Percentiles rank a stretch among this genome's conserved stretches.
phyloP scores from a whole-genome alignment of 345 rosid species.

The Erucastrum elatum region DNA sequence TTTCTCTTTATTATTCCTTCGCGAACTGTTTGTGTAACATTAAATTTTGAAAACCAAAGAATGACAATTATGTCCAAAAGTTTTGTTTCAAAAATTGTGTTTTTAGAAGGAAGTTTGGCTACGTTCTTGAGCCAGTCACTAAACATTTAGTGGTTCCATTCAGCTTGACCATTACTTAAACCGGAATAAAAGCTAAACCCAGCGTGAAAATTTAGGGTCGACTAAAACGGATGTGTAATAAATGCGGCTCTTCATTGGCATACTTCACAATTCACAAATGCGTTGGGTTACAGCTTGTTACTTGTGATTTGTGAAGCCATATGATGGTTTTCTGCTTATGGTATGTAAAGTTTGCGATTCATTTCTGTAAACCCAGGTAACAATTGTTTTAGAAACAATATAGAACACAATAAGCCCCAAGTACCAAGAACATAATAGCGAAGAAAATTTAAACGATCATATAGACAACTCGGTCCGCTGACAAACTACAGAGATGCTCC shows the following conservation, averaged over 20 bases:
- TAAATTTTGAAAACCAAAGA: neutral
- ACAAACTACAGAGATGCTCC: no score
- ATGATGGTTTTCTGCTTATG: no score
- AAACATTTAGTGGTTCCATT: neutral
- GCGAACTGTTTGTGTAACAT: neutral
- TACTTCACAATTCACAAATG: no score
- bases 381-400: neutral
- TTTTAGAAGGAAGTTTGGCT: neutral
- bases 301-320: no score
- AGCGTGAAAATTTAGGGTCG: neutral
- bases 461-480: no score
- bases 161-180: neutral
- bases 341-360: neutral
- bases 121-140: neutral
- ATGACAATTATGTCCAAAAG: conserved; percentile 14
- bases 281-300: no score
- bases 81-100: conserved; percentile 27
- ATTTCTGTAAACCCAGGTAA: neutral
- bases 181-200: neutral
- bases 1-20: neutral
- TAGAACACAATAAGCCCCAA: neutral
- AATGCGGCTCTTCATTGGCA: no score
- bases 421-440: no score
- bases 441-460: no score
- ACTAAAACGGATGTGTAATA: neutral